A percentile compares a stretch with the other conserved stretches of the same genome.
Conservation (phyloP, 192 early-diverging fungal genomes). For the Coemansia sp. region DNA sequence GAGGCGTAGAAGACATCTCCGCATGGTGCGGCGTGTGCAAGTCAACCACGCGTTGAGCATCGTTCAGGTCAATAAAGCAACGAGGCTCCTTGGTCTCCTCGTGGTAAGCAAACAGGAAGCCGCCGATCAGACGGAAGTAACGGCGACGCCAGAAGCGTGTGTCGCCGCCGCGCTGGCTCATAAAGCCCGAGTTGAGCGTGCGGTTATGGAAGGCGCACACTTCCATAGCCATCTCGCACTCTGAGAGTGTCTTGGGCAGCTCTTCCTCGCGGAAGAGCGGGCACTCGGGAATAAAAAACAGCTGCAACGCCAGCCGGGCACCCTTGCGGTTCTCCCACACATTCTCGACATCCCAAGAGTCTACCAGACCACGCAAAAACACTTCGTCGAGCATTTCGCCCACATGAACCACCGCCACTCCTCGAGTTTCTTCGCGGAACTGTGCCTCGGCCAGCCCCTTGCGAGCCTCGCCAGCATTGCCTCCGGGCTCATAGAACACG, state of each 20-base stretch:
- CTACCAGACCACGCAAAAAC: conserved; percentile 49
- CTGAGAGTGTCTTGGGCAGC: conserved; percentile 48
- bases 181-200: conserved; percentile 51
- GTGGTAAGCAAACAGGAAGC: conserved; percentile 55
- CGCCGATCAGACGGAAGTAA: conserved; percentile 53
- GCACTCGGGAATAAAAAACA: conserved; percentile 54
- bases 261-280: conserved; percentile 53
- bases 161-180: conserved; percentile 57
- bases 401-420: conserved; percentile 50
- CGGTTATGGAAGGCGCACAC: conserved; percentile 54
- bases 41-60: conserved; percentile 48
- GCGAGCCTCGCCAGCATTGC: conserved; percentile 11
- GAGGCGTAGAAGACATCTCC: conserved; percentile 4
- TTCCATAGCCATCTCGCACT: conserved; percentile 55
- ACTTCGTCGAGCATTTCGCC: conserved; percentile 52
- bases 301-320: conserved; percentile 49
- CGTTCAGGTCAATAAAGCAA: conserved; percentile 53
- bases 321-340: conserved; percentile 52
- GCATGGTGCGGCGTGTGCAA: conserved; percentile 11
- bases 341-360: conserved; percentile 54
- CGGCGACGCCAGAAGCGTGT: conserved; percentile 57
- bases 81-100: conserved; percentile 51
- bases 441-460: conserved; percentile 44
- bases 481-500: conserved; percentile 47
- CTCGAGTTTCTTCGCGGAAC: conserved; percentile 54